These are phyloP conservation scores for Combretum micranthum DNA, from an alignment of 345 rosid genomes.

Conservation along the genomic window DNA sequence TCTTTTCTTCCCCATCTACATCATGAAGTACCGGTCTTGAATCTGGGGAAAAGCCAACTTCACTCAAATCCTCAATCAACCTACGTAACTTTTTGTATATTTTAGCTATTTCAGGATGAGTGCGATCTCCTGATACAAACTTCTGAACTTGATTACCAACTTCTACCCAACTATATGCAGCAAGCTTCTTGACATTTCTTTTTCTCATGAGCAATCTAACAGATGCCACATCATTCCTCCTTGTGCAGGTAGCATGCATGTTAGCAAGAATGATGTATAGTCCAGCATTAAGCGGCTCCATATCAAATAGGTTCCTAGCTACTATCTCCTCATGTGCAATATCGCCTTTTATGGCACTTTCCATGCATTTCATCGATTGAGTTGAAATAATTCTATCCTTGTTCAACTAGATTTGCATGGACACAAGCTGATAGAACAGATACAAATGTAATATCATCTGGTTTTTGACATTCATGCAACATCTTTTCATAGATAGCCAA, in stretches of 20 bases:
- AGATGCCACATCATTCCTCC: conserved; percentile 51
- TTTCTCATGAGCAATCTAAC: conserved; percentile 52
- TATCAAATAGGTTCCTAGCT: no score
- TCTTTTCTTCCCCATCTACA: conserved; percentile 44
- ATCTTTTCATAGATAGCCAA: no score
- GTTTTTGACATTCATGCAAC: no score
- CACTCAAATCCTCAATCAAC: conserved; percentile 32
- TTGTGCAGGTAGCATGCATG: conserved; percentile 46
- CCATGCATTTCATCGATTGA: conserved; percentile 38
- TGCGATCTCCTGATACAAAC: no score
- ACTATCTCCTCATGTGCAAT: no score
- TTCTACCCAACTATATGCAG: no score
- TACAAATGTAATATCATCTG: no score
- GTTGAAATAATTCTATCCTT: conserved; percentile 38
- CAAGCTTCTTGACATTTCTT: no score
- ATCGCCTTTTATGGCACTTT: conserved; percentile 22
- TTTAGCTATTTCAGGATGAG: conserved; percentile 36
- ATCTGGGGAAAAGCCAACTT: no score
- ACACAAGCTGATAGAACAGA: no score
- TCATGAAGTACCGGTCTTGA: conserved; percentile 42
- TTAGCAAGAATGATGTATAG: conserved; percentile 56
- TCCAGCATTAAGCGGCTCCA: conserved; percentile 42
- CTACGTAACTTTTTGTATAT: conserved; percentile 32
- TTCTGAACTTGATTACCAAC: no score
- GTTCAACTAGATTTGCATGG: conserved; percentile 44